Base-by-base conservation (phyloP, 352 stramenopile genomes). In the Globisporangium echinulatum region DNA sequence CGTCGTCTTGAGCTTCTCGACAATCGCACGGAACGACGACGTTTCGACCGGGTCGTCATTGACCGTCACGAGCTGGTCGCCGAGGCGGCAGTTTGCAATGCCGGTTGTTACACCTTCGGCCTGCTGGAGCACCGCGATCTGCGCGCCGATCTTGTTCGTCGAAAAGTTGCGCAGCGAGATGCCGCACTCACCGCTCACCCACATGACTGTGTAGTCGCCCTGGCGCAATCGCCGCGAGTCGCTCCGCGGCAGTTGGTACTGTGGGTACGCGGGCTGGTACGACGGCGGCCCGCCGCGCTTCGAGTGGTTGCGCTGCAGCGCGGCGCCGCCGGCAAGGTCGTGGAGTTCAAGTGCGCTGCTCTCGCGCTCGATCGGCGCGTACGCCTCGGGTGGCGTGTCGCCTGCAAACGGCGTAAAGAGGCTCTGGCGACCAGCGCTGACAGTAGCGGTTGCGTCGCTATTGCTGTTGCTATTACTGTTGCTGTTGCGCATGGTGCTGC, bases 101-200 rank as follows among this genome's bases (percentile, higher is more conserved):
- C 84, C 84, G 1, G 82, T 87, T 6, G 82, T 90, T 13, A 94
- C 76, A 43, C 82, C 81, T 42, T 91, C 74, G 5, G 80, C 82
- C 49, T 90, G 84, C 59, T 94, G 82, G 59, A 94, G 56, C 40
- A 90, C 73, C 10, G 84, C 83, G 44, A 94, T 89, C 59, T 94
- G 84, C 8, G 83, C 82, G 13, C 84, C 84, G 15, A 88, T 77
- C 52, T 88, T 88, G 66, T 80, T 79, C 48, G 76, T 66, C 4
- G 82, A 87, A 60, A 90, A 92, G 59, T 92, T 91, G 62, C 82
- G 83, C 43, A 94, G 64, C 52, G 84, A 91, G 67, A 94, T 94
- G 52, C 84, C 84, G 54, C 83, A 90, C 63, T 94, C 84, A 46
- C 84, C 84, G 53, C 77, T 88, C 8, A 88, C 77, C 82, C 82